Conservation (phyloP, 805 yeast species). For the Metahyphopichia silvanorum region DNA sequence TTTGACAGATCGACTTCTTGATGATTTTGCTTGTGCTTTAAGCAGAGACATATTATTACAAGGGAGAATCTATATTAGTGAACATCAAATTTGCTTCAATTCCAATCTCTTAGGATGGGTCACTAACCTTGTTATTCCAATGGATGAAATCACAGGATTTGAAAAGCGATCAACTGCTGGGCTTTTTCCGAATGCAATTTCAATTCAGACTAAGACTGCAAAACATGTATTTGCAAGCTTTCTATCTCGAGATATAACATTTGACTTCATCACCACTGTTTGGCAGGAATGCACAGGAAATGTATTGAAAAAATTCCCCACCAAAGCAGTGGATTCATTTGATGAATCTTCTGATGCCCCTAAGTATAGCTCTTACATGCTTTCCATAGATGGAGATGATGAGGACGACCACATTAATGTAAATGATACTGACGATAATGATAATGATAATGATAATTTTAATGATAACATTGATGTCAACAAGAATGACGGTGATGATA, state of each 20-base stretch:
- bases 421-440: constrained; percentile 18
- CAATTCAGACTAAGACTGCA: constrained; percentile 59
- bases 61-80: constrained; percentile 82
- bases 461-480: constrained; percentile 29
- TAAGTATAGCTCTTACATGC: constrained; percentile 23
- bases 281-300: constrained; percentile 53
- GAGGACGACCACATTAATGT: constrained; percentile 12
- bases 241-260: constrained; percentile 73
- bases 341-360: constrained; percentile 16
- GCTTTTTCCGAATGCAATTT: constrained; percentile 85
- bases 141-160: constrained; percentile 64
- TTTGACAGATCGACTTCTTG: constrained; percentile 66
- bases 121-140: constrained; percentile 69
- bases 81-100: constrained; percentile 77
- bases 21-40: constrained; percentile 88
- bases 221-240: constrained; percentile 85
- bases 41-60: constrained; percentile 83
- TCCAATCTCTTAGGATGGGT: constrained; percentile 90
- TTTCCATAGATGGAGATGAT: constrained; percentile 45
- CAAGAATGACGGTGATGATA: constrained; percentile 21
- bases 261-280: constrained; percentile 61
- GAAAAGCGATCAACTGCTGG: constrained; percentile 88
- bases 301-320: constrained; percentile 17
- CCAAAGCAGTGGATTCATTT: constrained; percentile 13
- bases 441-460: constrained; percentile 15